Percentiles rank a stretch among this genome's conserved stretches.
These are phyloP conservation scores for Ophiostoma piceae DNA, from an alignment of 2,329 filamentous ascomycete species.

Conservation along the genomic window DNA sequence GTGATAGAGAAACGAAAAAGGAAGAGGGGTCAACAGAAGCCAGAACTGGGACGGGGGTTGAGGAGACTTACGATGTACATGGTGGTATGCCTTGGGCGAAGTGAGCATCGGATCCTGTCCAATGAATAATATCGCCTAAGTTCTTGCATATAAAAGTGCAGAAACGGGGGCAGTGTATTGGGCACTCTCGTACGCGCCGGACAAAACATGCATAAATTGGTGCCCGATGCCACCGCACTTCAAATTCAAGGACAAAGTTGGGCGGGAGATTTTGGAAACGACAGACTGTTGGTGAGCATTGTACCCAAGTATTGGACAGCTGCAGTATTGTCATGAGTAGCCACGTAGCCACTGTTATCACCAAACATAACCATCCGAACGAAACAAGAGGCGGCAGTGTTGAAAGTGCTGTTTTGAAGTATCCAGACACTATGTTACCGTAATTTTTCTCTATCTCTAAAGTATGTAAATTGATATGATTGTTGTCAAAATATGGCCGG, in stretches of 20 bases:
- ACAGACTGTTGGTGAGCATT: too few relatives aligned
- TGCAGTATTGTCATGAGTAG: too few relatives aligned
- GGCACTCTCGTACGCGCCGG: background rate
- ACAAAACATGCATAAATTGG: background rate
- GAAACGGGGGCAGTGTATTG: background rate
- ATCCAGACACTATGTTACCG: background rate
- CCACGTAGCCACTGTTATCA: background rate
- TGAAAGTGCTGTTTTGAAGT: background rate
- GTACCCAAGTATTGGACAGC: too few relatives aligned
- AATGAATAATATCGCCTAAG: background rate
- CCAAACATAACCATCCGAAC: background rate
- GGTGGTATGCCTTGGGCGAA: background rate
- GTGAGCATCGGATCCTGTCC: background rate
- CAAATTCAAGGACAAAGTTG: too few relatives aligned
- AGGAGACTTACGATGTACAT: too few relatives aligned
- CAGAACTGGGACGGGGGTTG: too few relatives aligned
- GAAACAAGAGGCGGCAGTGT: background rate
- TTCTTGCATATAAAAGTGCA: background rate
- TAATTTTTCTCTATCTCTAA: background rate
- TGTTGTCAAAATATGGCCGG: background rate
- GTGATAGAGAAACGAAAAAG: too few relatives aligned
- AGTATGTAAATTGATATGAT: background rate
- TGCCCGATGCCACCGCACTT: background rate
- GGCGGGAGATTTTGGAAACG: too few relatives aligned
- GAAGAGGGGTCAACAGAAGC: too few relatives aligned